A percentile compares a stretch with the other conserved stretches of the same genome.
phyloP scores from a whole-genome alignment of 208 protist genomes.

The Acanthamoeba sp. region DNA sequence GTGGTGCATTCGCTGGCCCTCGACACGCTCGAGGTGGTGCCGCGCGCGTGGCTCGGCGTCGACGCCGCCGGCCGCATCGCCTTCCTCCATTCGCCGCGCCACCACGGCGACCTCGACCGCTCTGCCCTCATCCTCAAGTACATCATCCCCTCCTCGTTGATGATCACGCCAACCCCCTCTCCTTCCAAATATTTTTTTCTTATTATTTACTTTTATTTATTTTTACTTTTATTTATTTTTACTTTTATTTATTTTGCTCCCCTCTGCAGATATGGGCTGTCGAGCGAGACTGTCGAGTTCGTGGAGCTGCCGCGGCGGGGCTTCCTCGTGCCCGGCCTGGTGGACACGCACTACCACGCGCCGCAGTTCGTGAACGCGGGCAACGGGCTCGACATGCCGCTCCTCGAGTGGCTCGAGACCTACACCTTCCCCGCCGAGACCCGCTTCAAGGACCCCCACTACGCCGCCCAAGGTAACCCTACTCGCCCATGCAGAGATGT shows the following conservation, averaged over 20 bases:
- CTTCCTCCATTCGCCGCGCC: slow-evolving; percentile 12
- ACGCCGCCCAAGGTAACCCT: slow-evolving; percentile 55
- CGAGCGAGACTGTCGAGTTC: background rate
- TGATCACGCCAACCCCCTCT: too few relatives aligned
- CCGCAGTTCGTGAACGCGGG: slow-evolving; percentile 83
- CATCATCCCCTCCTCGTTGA: background rate
- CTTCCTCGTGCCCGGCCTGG: slow-evolving; percentile 70
- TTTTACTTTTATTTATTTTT: background rate
- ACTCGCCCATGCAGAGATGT: too few relatives aligned
- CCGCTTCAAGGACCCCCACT: slow-evolving; percentile 83
- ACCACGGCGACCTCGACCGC: background rate
- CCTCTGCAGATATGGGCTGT: background rate
- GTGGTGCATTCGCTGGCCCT: slow-evolving; percentile 45
- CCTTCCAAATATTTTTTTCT: background rate
- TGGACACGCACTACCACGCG: slow-evolving; percentile 82
- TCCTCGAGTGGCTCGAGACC: slow-evolving; percentile 90
- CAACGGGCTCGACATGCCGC: slow-evolving; percentile 86
- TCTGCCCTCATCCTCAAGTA: background rate
- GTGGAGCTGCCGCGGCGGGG: slow-evolving; percentile 43
- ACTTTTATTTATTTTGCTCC: background rate
- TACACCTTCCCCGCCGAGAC: slow-evolving; percentile 89
- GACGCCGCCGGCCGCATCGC: slow-evolving; percentile 24
- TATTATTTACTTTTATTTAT: background rate
- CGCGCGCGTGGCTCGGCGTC: slow-evolving; percentile 17
- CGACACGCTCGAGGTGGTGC: background rate